Percentiles rank a stretch among this genome's conserved stretches.
phyloP scores from a whole-genome alignment of 495 filamentous ascomycete genomes.

The Aspergillus leporis region DNA sequence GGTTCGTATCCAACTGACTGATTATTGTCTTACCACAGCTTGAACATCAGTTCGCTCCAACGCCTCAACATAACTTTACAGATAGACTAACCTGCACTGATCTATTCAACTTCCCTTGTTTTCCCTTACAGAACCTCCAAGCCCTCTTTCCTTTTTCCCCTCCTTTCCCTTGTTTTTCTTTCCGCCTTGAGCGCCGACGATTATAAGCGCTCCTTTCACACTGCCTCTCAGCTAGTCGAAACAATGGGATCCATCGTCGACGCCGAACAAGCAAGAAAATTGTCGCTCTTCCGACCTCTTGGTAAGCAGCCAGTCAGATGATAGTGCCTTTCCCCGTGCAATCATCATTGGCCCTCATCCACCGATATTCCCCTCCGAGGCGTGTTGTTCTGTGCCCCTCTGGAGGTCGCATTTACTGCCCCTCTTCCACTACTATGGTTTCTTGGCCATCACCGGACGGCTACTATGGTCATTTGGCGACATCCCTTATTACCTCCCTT shows the following conservation, averaged over 20 bases:
- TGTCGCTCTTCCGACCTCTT: conserved; percentile 51
- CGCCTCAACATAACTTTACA: neutral
- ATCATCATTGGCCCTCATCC: conserved; percentile 35
- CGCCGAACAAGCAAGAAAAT: conserved; percentile 46
- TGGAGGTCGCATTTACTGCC: conserved; percentile 8
- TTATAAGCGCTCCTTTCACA: conserved; percentile 14
- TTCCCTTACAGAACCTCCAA: neutral
- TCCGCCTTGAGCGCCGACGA: conserved; percentile 19
- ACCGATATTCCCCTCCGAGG: conserved; percentile 1
- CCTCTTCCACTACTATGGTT: conserved; percentile 13
- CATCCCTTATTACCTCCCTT: neutral
- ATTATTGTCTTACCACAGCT: neutral
- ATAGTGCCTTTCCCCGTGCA: conserved; percentile 39
- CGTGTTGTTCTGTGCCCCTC: conserved; percentile 12
- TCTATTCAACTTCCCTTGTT: neutral
- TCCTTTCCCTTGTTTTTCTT: conserved; percentile 7
- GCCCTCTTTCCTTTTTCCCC: neutral
- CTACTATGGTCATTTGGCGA: neutral
- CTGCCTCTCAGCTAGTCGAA: conserved; percentile 7
- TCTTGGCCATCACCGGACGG: neutral
- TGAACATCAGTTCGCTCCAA: neutral
- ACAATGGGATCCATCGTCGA: conserved; percentile 41
- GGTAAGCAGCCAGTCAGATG: conserved; percentile 48
- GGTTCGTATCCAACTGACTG: neutral
- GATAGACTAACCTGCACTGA: neutral